These are phyloP conservation scores for Colletotrichum theobromicola DNA, from an alignment of 2,329 filamentous ascomycete genomes.

Conservation along the genomic window DNA sequence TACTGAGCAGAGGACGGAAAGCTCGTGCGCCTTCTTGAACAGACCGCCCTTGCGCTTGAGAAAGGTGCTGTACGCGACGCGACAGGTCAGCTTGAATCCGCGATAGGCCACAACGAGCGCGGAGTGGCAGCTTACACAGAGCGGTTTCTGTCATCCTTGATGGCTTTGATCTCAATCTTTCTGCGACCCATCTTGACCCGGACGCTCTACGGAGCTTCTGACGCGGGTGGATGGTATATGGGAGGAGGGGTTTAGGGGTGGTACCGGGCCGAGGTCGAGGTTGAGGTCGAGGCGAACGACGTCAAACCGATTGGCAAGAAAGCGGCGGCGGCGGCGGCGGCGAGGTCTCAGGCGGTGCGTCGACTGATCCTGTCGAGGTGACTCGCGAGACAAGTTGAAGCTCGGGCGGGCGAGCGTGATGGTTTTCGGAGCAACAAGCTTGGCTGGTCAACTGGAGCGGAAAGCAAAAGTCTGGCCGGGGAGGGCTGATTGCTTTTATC, in stretches of 20 bases:
- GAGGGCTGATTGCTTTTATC: conserved; percentile 20
- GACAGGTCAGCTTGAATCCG: not conserved
- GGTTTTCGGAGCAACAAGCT: conserved; percentile 8
- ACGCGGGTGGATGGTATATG: not conserved
- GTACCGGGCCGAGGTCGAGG: not conserved
- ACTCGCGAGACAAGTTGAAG: conserved; percentile 11
- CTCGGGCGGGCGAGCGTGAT: not conserved
- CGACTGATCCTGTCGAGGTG: not conserved
- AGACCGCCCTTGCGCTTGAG: conserved; percentile 97
- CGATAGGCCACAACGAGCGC: not conserved
- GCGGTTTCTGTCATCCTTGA: conserved; percentile 97
- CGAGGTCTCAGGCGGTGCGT: conserved; percentile 15
- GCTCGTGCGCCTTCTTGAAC: conserved; percentile 99
- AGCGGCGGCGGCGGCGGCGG: conserved; percentile 5
- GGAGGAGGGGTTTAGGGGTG: not conserved
- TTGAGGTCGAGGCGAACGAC: not conserved
- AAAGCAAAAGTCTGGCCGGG: conserved; percentile 10
- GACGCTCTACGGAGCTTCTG: not conserved
- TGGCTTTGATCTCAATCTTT: conserved; percentile 99
- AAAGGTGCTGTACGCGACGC: conserved; percentile 73
- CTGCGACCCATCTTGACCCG: conserved; percentile 80
- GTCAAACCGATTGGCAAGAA: not conserved
- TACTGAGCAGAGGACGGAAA: conserved; percentile 96
- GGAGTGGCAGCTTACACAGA: conserved; percentile 78
- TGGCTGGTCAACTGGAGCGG: conserved; percentile 9